phyloP scores from a whole-genome alignment of 1,139 yeast genomes.

The Yamadazyma siamensis region DNA sequence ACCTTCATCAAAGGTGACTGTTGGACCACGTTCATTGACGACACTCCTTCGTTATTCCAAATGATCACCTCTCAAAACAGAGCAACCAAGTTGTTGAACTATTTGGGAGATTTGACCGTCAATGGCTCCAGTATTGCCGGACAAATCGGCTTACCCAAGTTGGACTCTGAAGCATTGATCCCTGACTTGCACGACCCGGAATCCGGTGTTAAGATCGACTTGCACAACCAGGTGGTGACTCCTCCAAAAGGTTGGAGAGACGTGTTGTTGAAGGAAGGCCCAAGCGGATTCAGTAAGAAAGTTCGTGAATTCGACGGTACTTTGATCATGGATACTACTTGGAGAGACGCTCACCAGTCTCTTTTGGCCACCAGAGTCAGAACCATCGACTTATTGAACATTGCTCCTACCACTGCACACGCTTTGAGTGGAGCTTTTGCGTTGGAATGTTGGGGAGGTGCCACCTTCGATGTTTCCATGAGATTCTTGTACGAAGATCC shows the following conservation, averaged over 20 bases:
- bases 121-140: constrained; percentile 96
- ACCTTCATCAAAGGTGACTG: constrained; percentile 86
- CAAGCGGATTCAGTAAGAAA: constrained; percentile 82
- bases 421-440: constrained; percentile 92
- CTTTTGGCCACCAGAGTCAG: constrained; percentile 95
- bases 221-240: constrained; percentile 45
- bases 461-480: constrained; percentile 98
- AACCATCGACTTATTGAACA: constrained; percentile 83
- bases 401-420: constrained; percentile 92
- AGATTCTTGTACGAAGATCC: constrained; percentile 98
- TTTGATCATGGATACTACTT: constrained; percentile 93
- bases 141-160: constrained; percentile 88
- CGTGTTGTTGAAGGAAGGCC: constrained; percentile 77
- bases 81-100: constrained; percentile 87
- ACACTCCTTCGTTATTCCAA: constrained; percentile 92
- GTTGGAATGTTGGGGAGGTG: constrained; percentile 99
- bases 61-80: constrained; percentile 95
- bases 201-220: constrained; percentile 57
- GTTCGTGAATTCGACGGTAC: constrained; percentile 85
- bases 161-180: constrained; percentile 67
- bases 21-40: constrained; percentile 99
- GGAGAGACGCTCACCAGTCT: constrained; percentile 99
- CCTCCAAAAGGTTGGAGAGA: constrained; percentile 86
- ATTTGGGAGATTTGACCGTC: constrained; percentile 88
- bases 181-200: constrained; percentile 66